A percentile compares a stretch with the other conserved stretches of the same genome.
Conservation (phyloP, 805 yeast species). For the Gaillardinia entomophila region DNA sequence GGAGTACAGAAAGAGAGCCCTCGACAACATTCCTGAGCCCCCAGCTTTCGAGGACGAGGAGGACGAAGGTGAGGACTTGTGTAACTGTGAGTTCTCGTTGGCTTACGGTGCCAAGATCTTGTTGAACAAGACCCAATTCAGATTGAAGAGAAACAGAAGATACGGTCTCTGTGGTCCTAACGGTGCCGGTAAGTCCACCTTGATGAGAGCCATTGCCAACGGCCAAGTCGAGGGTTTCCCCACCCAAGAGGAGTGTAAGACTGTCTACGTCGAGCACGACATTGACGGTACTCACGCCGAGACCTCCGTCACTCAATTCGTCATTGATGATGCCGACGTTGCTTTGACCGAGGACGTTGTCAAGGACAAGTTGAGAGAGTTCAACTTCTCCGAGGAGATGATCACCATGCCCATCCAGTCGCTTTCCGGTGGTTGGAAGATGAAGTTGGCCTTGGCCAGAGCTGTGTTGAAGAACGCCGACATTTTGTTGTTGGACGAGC, state of each 20-base stretch:
- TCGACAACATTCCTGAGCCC: constrained; percentile 96
- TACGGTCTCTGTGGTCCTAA: constrained; percentile 85
- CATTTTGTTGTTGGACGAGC: constrained; percentile 96
- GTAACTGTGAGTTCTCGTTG: constrained; percentile 99
- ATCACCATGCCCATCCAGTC: constrained; percentile 89
- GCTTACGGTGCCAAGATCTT: constrained; percentile 99
- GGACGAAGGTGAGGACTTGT: constrained; percentile 98
- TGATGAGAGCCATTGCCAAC: constrained; percentile 95
- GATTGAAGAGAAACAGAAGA: constrained; percentile 98
- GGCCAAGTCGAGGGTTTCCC: constrained; percentile 99
- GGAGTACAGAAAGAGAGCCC: constrained; percentile 91
- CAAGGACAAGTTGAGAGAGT: constrained; percentile 73
- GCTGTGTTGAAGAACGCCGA: constrained; percentile 98
- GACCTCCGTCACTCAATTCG: constrained; percentile 89
- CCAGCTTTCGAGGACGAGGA: constrained; percentile 94
- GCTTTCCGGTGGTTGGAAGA: constrained; percentile 99
- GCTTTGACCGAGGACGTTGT: constrained; percentile 69
- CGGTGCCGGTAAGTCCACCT: constrained; percentile 50
- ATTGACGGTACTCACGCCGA: constrained; percentile 98
- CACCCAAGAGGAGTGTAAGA: constrained; percentile 96
- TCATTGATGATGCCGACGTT: constrained; percentile 73
- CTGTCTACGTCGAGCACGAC: constrained; percentile 99
- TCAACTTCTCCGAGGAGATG: constrained; percentile 93
- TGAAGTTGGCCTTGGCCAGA: constrained; percentile 99
- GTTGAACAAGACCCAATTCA: constrained; percentile 98